phyloP scores from a whole-genome alignment of 1,284 basidiomycete genomes.

The Malassezia globosa region DNA sequence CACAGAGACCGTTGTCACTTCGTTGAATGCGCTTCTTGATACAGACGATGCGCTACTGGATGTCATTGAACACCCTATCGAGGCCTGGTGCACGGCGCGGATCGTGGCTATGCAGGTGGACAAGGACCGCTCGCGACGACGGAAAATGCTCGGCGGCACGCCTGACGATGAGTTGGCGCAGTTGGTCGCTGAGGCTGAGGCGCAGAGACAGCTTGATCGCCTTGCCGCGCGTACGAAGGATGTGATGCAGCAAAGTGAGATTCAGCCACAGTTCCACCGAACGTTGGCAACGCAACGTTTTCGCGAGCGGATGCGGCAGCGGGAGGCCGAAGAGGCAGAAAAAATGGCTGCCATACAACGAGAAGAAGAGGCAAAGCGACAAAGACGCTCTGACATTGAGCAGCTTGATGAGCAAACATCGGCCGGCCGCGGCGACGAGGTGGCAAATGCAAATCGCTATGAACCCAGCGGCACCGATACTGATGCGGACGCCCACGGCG shows the following conservation, averaged over 20 bases:
- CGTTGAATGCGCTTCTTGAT: constrained; percentile 20
- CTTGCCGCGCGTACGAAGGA: constrained; percentile 26
- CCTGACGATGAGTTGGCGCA: constrained; percentile 14
- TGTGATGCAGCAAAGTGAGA: constrained; percentile 32
- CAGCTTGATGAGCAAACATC: neutral
- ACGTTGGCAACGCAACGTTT: constrained; percentile 27
- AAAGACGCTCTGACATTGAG: constrained; percentile 1
- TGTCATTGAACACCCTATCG: constrained; percentile 31
- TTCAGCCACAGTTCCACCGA: constrained; percentile 28
- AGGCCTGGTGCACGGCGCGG: constrained; percentile 29
- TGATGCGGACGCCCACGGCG: neutral
- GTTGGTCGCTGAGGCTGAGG: constrained; percentile 15
- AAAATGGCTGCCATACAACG: constrained; percentile 48
- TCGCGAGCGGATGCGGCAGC: constrained; percentile 28
- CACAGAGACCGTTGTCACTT: constrained; percentile 13
- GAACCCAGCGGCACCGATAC: neutral
- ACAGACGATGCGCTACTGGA: constrained; percentile 22
- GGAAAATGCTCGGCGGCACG: constrained; percentile 21
- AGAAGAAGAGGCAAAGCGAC: constrained; percentile 20
- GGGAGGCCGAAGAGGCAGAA: constrained; percentile 16
- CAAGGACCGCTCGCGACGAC: constrained; percentile 28
- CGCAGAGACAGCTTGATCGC: constrained; percentile 18
- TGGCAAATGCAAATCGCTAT: neutral
- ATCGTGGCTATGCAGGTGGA: constrained; percentile 34
- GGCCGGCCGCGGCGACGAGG: neutral